Base-by-base conservation (phyloP, 257 asterid species). In the Scutellaria galericulata region DNA sequence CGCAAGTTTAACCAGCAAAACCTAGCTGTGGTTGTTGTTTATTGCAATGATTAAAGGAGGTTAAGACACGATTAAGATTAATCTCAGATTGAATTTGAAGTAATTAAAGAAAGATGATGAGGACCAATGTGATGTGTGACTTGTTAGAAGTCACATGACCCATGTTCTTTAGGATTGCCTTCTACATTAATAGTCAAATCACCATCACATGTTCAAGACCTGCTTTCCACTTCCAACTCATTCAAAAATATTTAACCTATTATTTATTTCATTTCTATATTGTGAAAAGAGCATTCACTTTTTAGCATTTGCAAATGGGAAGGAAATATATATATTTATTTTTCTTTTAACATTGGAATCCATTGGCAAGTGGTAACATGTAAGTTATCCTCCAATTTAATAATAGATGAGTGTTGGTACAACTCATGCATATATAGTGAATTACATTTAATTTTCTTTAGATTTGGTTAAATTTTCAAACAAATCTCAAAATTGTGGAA, bases 121-220 rank as follows among this genome's bases (percentile, higher is more conserved):
- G 3, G 68, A 65, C 44, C 73, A 52, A 60, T 57, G 64, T 76
- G 84, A 52, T 68, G 0, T 18, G 18, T 18, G 18, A 0, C 18
- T 18, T 31, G 71, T 64, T 41, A 35, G 13, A 22, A 55, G 53
- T 72, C 79, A 75, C 84, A 67, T 67, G 84, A 76, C 74, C 60
- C 76, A 71, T 76, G 81, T 80, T 73, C 77, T 72, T 73, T 48
- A 22, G 68, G 77, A 75, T 70, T 70, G 77, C 51, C 42, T 31
- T 55, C 13, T 53, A 46, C 59, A 5, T 22, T 44, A 41, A 4
- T 68, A 72, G 77, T 77, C 79, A 80, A 73, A 55, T 64, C 70
- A 72, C 39, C 70, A 62, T 68, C 78, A 66, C 79, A 80, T 80
- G 81, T 62, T 31, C n/a, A 40, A 15, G 47, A 27, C 47, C 70